A percentile compares a stretch with the other conserved stretches of the same genome.
Evolutionary conservation across 2,329 filamentous ascomycete species (phyloP).

Genomic region (Elsinoe perseae): DNA sequence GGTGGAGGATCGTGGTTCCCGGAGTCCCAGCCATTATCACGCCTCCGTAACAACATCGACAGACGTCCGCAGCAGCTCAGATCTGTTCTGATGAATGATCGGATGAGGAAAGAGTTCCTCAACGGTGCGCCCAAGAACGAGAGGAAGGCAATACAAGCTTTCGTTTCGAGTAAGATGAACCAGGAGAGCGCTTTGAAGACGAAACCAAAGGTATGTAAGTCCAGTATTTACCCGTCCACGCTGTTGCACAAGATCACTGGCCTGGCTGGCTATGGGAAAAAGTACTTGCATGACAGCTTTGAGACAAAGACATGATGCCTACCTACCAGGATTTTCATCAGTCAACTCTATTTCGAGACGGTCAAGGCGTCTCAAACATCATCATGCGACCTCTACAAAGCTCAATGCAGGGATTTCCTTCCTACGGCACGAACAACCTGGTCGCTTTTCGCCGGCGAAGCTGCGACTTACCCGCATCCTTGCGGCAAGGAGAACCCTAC

Average conservation of each 20-base stretch:
- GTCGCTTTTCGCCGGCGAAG: not conserved
- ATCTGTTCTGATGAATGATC: slow-evolving; percentile 52
- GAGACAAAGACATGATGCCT: not conserved
- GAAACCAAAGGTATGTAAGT: slow-evolving; percentile 78
- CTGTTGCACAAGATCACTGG: too few species aligned
- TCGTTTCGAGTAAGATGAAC: slow-evolving; percentile 55
- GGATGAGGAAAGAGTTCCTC: slow-evolving; percentile 59
- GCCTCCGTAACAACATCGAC: slow-evolving; percentile 68
- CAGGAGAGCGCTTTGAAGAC: slow-evolving; percentile 71
- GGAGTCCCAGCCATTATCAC: slow-evolving; percentile 56
- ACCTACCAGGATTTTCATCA: not conserved
- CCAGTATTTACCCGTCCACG: too few species aligned
- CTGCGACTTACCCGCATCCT: not conserved
- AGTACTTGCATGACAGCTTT: not conserved
- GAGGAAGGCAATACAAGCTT: slow-evolving; percentile 58
- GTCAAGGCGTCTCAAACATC: not conserved
- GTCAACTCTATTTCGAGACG: too few species aligned
- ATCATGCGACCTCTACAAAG: not conserved
- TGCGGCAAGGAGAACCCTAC: not conserved
- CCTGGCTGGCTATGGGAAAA: not conserved
- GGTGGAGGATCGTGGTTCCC: slow-evolving; percentile 78
- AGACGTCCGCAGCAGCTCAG: slow-evolving; percentile 63
- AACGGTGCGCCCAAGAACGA: slow-evolving; percentile 47
- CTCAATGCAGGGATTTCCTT: not conserved
- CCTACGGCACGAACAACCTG: not conserved